Conservation (phyloP, 371 early-diverging fungal species). For the Mortierella sp. region DNA sequence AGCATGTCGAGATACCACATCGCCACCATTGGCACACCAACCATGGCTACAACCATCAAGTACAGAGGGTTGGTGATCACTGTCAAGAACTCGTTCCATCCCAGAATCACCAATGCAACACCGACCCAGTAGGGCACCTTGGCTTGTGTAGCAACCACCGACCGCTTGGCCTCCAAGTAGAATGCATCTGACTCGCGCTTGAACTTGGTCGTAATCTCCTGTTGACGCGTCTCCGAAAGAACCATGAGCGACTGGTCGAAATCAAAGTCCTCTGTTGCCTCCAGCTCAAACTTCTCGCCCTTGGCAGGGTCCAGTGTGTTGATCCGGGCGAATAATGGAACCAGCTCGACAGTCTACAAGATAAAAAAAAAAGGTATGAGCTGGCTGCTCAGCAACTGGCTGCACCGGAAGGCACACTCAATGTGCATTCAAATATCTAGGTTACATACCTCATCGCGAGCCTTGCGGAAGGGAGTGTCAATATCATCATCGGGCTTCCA, state of each 20-base stretch:
- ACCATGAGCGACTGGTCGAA: slow-evolving; percentile 72
- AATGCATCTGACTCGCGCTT: slow-evolving; percentile 91
- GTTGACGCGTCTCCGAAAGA: slow-evolving; percentile 77
- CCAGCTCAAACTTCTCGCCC: slow-evolving; percentile 45
- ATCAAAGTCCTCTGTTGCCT: slow-evolving; percentile 68
- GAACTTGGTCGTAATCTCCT: slow-evolving; percentile 86
- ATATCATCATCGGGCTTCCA: slow-evolving; percentile 97
- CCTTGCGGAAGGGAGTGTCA: slow-evolving; percentile 83
- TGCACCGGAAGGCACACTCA: background rate
- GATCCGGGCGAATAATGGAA: slow-evolving; percentile 76
- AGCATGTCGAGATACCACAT: slow-evolving; percentile 76
- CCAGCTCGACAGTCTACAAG: slow-evolving; percentile 67
- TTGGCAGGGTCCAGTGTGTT: slow-evolving; percentile 59
- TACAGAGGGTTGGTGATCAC: slow-evolving; percentile 88
- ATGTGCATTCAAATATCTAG: background rate
- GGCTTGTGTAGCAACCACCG: slow-evolving; percentile 88
- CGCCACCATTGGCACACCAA: slow-evolving; percentile 67
- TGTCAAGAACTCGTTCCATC: slow-evolving; percentile 94
- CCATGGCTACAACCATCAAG: slow-evolving; percentile 70
- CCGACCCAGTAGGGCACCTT: slow-evolving; percentile 93
- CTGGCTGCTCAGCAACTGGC: background rate
- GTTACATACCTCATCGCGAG: slow-evolving; percentile 72
- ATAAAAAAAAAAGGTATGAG: background rate
- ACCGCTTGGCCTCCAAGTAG: slow-evolving; percentile 96
- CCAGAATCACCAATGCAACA: slow-evolving; percentile 80